Conservation (phyloP, 208 protist genomes). For the Polymyxa betae region DNA sequence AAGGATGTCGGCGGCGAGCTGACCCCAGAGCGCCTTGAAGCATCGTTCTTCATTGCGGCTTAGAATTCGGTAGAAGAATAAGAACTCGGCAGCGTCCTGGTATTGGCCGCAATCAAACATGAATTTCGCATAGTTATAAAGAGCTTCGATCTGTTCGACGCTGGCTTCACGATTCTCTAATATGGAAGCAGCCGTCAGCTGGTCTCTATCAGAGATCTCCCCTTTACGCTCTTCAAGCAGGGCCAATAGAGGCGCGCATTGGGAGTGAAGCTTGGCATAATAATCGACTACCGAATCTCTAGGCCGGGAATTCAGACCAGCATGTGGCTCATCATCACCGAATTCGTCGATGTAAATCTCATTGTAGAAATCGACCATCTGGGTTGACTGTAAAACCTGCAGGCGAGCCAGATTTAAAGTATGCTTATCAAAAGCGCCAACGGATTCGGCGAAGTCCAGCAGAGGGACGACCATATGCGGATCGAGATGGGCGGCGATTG, state of each 20-base stretch:
- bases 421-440: neutral
- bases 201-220: neutral
- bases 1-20: slow-evolving; percentile 2
- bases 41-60: neutral
- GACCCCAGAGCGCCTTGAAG: slow-evolving; percentile 1
- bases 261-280: neutral
- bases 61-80: neutral
- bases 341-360: neutral
- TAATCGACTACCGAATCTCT: neutral
- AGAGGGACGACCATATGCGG: neutral
- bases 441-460: neutral
- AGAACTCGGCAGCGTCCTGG: slow-evolving; percentile 1
- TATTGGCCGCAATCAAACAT: neutral
- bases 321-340: neutral
- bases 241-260: neutral
- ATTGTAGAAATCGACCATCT: slow-evolving; percentile 22
- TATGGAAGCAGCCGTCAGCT: neutral
- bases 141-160: neutral
- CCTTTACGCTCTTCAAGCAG: neutral
- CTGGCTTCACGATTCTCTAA: neutral
- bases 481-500: neutral
- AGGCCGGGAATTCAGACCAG: neutral
- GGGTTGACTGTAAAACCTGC: neutral
- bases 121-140: neutral
- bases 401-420: neutral